Percentiles rank a stretch among this genome's conserved stretches.
These are phyloP conservation scores for Plectosphaerella sp. DNA, from an alignment of 2,329 filamentous ascomycete species.

Conservation along the genomic window DNA sequence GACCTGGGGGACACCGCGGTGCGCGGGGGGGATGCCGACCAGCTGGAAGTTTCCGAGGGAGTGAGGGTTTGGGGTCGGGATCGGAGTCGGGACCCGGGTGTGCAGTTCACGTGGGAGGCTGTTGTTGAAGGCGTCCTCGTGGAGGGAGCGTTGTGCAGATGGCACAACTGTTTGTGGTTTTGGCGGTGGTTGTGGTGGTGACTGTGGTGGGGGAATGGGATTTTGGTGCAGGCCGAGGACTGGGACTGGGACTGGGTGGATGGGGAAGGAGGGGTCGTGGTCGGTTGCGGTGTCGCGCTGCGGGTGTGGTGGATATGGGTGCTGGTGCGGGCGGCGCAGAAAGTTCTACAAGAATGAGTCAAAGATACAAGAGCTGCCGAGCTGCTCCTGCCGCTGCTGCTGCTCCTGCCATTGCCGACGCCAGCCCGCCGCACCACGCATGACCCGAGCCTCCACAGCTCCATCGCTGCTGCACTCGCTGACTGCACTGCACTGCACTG, in stretches of 20 bases:
- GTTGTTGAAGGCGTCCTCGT: too few relatives aligned
- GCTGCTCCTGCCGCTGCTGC: conserved; percentile 11
- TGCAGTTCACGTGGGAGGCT: too few relatives aligned
- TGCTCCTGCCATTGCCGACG: conserved; percentile 11
- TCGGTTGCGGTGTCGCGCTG: neutral
- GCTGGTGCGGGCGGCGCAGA: conserved; percentile 23
- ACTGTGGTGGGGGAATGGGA: neutral
- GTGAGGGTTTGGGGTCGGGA: too few relatives aligned
- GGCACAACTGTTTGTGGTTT: too few relatives aligned
- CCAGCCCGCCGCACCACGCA: too few relatives aligned
- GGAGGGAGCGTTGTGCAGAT: too few relatives aligned
- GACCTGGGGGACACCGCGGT: too few relatives aligned
- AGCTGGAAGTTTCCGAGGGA: too few relatives aligned
- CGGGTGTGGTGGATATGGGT: conserved; percentile 7
- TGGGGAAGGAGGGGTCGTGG: conserved; percentile 9
- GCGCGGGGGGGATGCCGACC: too few relatives aligned
- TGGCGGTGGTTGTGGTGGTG: neutral
- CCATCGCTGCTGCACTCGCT: neutral
- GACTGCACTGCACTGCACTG: too few relatives aligned
- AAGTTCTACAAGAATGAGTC: conserved; percentile 42
- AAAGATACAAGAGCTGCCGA: conserved; percentile 29
- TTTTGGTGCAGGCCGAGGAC: neutral
- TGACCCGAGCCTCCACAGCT: neutral
- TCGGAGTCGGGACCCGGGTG: too few relatives aligned
- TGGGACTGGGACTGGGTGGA: neutral